These are phyloP conservation scores for Phytopythium montanum DNA, from an alignment of 352 stramenopile genomes.

Conservation along the genomic window DNA sequence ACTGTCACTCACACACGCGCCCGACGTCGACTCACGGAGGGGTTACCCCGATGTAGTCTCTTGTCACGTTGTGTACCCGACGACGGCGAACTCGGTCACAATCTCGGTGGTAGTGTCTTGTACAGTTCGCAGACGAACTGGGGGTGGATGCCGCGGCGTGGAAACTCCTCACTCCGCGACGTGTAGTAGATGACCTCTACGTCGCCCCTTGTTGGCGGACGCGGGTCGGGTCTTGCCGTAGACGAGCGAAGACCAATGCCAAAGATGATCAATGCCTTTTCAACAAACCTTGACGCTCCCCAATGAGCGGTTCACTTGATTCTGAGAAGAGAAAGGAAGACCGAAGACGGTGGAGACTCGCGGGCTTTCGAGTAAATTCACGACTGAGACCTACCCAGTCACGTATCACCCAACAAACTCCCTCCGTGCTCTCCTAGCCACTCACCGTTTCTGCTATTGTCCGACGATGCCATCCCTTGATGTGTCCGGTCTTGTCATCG, in stretches of 20 bases:
- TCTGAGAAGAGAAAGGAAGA: background rate
- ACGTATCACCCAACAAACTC: background rate
- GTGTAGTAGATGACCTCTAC: background rate
- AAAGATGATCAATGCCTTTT: background rate
- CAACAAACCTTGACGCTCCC: background rate
- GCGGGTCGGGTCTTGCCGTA: background rate
- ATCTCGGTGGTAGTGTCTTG: background rate
- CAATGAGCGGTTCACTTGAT: background rate
- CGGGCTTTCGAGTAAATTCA: background rate
- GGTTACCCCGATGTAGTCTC: background rate
- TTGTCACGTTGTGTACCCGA: background rate
- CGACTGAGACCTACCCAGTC: background rate
- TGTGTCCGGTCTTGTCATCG: background rate
- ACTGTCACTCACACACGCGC: background rate
- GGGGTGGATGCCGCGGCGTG: background rate
- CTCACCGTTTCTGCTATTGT: background rate
- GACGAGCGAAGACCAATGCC: background rate
- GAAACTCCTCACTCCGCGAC: background rate
- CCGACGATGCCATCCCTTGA: background rate
- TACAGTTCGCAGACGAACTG: background rate
- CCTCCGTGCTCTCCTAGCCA: background rate
- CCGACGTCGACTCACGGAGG: background rate
- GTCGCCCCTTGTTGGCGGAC: background rate
- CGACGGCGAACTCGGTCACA: background rate
- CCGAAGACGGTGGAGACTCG: constrained; percentile 3